Conservation (phyloP, 257 asterid species). For the Scutellaria barbata region DNA sequence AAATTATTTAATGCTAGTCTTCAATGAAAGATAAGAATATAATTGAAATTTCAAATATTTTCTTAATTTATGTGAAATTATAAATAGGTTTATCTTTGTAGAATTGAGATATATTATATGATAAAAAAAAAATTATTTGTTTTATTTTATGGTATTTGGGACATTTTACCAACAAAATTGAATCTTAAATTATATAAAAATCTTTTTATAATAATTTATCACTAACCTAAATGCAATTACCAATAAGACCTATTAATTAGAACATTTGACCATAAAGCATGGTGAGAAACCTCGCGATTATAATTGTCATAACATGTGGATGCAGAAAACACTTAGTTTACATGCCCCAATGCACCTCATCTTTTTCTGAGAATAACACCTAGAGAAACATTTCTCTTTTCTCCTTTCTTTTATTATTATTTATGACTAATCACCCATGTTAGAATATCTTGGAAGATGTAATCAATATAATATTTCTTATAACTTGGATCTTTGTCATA, state of each 20-base stretch:
- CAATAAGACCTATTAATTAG: constrained; percentile 18
- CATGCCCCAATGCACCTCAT: constrained; percentile 38
- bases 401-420: not conserved
- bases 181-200: no score
- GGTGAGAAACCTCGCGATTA: constrained; percentile 18
- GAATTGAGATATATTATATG: no score
- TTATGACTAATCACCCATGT: constrained; percentile 14
- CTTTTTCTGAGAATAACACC: constrained; percentile 51
- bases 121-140: no score
- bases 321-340: constrained; percentile 3
- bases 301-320: constrained; percentile 34
- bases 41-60: no score
- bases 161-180: no score
- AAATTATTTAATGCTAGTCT: no score
- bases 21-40: no score
- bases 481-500: constrained; percentile 13
- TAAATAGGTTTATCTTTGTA: no score
- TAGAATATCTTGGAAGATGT: constrained; percentile 38
- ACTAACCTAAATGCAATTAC: not conserved
- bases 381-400: constrained; percentile 40
- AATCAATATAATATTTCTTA: constrained; percentile 2
- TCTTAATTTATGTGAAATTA: no score
- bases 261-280: constrained; percentile 31
- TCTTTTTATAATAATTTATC: no score
- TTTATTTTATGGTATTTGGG: no score